Conservation (phyloP, 1,139 yeast species). For the Taphrina populina region DNA sequence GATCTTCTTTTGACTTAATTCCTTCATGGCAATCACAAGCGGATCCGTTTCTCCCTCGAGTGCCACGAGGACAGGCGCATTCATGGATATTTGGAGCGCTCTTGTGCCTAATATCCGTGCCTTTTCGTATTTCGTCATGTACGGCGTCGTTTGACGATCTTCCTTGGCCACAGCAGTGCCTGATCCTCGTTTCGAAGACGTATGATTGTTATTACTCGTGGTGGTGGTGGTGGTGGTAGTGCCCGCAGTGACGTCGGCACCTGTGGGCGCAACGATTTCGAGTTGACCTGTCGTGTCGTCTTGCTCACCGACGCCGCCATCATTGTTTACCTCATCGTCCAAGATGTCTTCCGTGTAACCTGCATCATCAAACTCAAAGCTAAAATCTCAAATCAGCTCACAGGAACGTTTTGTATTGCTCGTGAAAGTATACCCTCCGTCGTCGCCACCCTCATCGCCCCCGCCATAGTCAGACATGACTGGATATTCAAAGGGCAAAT, state of each 20-base stretch:
- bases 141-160: slow-evolving; percentile 90
- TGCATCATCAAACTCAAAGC: slow-evolving; percentile 40
- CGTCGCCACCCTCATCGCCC: slow-evolving; percentile 48
- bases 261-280: slow-evolving; percentile 50
- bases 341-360: slow-evolving; percentile 10
- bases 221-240: slow-evolving; percentile 54
- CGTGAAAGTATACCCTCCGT: slow-evolving; percentile 29
- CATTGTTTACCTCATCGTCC: slow-evolving; percentile 4
- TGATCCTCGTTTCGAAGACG: slow-evolving; percentile 48
- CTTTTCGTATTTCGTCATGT: slow-evolving; percentile 96
- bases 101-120: slow-evolving; percentile 96
- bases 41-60: slow-evolving; percentile 99
- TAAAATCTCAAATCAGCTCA: background rate
- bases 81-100: slow-evolving; percentile 93
- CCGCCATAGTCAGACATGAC: slow-evolving; percentile 55
- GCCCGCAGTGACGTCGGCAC: slow-evolving; percentile 71
- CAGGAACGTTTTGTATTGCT: background rate
- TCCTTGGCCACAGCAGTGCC: slow-evolving; percentile 89
- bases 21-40: slow-evolving; percentile 96
- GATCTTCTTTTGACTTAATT: slow-evolving; percentile 86
- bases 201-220: slow-evolving; percentile 48
- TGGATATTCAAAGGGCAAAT: too few species aligned
- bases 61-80: slow-evolving; percentile 97
- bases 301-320: slow-evolving; percentile 65
- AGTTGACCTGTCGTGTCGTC: slow-evolving; percentile 69